phyloP scores from a whole-genome alignment of 306 rosid species.

The Dalbergia cultrata region DNA sequence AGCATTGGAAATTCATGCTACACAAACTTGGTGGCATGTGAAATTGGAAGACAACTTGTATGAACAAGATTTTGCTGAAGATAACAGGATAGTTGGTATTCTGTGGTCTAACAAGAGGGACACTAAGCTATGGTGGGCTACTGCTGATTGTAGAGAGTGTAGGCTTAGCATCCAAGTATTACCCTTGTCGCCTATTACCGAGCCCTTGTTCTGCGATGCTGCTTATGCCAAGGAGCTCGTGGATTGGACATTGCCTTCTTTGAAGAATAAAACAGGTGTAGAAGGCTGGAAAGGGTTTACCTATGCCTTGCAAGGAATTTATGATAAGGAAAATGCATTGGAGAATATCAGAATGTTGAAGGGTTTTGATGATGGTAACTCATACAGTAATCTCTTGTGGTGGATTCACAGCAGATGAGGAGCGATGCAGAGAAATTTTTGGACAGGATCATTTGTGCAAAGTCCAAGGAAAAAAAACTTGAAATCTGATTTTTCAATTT shows the following conservation, averaged over 20 bases:
- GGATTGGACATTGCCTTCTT: constrained; percentile 78
- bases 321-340: constrained; percentile 67
- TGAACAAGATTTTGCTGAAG: constrained; percentile 63
- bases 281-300: constrained; percentile 95
- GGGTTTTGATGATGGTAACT: constrained; percentile 87
- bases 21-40: constrained; percentile 92
- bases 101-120: constrained; percentile 89
- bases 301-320: constrained; percentile 79
- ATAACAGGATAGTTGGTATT: constrained; percentile 73
- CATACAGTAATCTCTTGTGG: constrained; percentile 84
- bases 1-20: constrained; percentile 73
- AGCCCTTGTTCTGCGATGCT: constrained; percentile 69
- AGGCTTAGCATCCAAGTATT: constrained; percentile 81
- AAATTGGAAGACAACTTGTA: constrained; percentile 60
- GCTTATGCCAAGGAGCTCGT: constrained; percentile 74
- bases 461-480: background rate
- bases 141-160: constrained; percentile 79
- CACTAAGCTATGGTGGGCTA: constrained; percentile 84
- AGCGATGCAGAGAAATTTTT: background rate
- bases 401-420: constrained; percentile 85
- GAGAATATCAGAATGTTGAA: constrained; percentile 63
- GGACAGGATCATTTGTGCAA: background rate
- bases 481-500: constrained; percentile 20
- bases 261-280: constrained; percentile 65
- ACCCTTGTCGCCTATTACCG: constrained; percentile 77